Conservation (phyloP, 176 grass and related monocot genomes). For the Leersia perrieri region DNA sequence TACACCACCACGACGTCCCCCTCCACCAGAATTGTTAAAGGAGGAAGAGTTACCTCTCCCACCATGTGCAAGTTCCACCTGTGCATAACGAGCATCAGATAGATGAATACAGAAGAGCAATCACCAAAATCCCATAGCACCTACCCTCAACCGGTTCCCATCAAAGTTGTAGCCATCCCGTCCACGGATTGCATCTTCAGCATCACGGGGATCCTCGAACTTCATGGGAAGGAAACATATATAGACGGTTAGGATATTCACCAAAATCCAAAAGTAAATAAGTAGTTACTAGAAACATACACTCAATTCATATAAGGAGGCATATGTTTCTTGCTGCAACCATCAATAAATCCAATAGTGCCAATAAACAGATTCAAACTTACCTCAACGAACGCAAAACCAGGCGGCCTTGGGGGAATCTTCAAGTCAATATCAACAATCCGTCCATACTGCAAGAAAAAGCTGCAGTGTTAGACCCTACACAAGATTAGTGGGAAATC, state of each 20-base stretch:
- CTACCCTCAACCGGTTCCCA: conserved; percentile 61
- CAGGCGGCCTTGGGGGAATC: conserved; percentile 73
- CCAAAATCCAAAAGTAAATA: not conserved
- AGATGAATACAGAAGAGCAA: not conserved
- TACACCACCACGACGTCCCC: conserved; percentile 57
- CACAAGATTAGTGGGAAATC: not conserved
- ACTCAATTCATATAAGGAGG: not conserved
- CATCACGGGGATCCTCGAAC: conserved; percentile 79
- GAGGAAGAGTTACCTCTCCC: conserved; percentile 64
- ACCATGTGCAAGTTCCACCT: conserved; percentile 87
- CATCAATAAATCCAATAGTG: not conserved
- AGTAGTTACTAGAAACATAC: not conserved
- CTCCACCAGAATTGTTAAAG: conserved; percentile 44
- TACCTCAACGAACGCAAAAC: conserved; percentile 87
- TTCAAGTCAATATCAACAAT: conserved; percentile 87
- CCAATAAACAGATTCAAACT: not conserved
- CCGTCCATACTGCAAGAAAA: conserved; percentile 55
- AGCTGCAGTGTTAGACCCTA: not conserved
- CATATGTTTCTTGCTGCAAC: not conserved
- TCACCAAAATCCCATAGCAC: not conserved
- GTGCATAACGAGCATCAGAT: not conserved
- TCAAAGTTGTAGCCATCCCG: conserved; percentile 84
- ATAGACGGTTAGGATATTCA: not conserved
- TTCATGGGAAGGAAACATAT: conserved; percentile 6
- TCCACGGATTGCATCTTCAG: conserved; percentile 73